Evolutionary conservation across 768 basidiomycete genomes (phyloP).

Genomic region (Tephrocybe sp.): DNA sequence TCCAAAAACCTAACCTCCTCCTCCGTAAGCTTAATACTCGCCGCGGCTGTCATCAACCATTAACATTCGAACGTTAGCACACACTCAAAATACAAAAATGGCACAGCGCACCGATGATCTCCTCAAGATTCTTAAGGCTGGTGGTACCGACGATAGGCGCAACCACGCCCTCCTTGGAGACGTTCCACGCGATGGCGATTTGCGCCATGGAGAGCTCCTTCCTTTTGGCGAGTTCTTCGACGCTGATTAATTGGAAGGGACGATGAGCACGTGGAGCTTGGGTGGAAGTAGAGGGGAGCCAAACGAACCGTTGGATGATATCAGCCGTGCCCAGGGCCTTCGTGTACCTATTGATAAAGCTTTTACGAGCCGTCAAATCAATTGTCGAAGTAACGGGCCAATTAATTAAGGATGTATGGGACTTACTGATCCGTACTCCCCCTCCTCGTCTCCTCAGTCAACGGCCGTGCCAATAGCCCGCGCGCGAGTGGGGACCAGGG

Average conservation of each 20-base stretch:
- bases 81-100: background rate
- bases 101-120: conserved; percentile 42
- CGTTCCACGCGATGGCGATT: conserved; percentile 52
- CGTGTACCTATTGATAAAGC: conserved; percentile 24
- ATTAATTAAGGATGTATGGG: too few species aligned
- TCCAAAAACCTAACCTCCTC: conserved; percentile 60
- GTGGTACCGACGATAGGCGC: conserved; percentile 63
- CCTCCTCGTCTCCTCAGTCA: conserved; percentile 37
- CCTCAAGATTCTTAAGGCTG: conserved; percentile 49
- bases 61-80: background rate
- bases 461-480: conserved; percentile 47
- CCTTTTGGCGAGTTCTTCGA: conserved; percentile 56
- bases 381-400: too few species aligned
- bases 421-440: conserved; percentile 36
- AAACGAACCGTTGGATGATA: conserved; percentile 36
- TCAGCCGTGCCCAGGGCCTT: conserved; percentile 28
- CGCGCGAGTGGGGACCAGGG: conserved; percentile 62
- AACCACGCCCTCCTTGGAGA: conserved; percentile 47
- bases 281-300: conserved; percentile 3
- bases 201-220: conserved; percentile 57
- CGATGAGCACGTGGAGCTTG: background rate
- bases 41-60: conserved; percentile 29
- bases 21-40: conserved; percentile 47
- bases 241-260: conserved; percentile 25
- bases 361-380: too few species aligned